Percentiles rank a stretch among this genome's conserved stretches.
phyloP scores from a whole-genome alignment of 139 green algal species.

The Diplosphaera chodatii region DNA sequence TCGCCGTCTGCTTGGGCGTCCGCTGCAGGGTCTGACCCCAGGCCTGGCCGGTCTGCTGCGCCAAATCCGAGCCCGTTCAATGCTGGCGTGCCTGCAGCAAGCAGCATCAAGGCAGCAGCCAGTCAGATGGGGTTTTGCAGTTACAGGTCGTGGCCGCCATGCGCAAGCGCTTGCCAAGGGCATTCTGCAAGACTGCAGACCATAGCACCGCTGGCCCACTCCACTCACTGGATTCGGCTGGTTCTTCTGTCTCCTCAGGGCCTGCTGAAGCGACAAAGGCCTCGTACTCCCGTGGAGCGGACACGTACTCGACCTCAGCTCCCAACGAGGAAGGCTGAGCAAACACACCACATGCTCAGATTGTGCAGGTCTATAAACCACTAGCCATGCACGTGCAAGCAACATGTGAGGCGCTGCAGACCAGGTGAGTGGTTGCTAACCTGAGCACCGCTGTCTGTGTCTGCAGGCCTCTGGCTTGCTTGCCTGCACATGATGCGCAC shows the following conservation, averaged over 20 bases:
- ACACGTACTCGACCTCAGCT: conserved; percentile 56
- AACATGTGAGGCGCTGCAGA: not conserved
- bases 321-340: not conserved
- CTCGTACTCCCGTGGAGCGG: conserved; percentile 43
- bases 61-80: not conserved
- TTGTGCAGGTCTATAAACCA: too few species aligned
- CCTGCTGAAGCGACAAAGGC: not conserved
- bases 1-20: not conserved
- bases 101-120: too few species aligned
- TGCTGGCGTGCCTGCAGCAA: not conserved
- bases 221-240: not conserved
- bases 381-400: too few species aligned
- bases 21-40: not conserved
- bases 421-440: too few species aligned
- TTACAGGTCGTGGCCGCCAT: too few species aligned
- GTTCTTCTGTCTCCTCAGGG: not conserved
- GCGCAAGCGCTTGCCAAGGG: too few species aligned
- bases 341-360: not conserved
- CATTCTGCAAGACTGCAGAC: too few species aligned
- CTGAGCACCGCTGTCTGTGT: not conserved
- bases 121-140: too few species aligned
- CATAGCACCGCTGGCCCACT: not conserved
- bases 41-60: not conserved
- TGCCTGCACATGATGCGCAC: not conserved
- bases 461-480: not conserved